Evolutionary conservation across 208 protist species (phyloP).

Genomic region (Kentomonas sorsogonicus): DNA sequence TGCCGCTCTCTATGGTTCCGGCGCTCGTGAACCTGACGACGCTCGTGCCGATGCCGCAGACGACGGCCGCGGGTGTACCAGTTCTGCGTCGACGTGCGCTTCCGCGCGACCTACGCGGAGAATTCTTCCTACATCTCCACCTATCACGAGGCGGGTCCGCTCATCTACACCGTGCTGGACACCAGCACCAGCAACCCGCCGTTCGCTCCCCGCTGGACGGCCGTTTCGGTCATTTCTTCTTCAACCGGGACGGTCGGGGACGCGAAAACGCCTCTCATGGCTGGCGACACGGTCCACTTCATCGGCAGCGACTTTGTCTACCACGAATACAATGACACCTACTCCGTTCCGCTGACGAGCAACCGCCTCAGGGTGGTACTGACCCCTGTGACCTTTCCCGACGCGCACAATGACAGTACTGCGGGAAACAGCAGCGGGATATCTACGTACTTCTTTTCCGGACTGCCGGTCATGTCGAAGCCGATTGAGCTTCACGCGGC

Average conservation of each 20-base stretch:
- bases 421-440: too few relatives aligned
- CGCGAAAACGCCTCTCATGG: not conserved
- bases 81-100: conserved; percentile 34
- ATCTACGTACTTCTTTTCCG: not conserved
- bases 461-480: conserved; percentile 9
- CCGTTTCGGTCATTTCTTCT: too few relatives aligned
- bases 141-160: conserved; percentile 13
- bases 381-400: not conserved
- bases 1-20: conserved; percentile 25
- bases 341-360: conserved; percentile 7
- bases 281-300: conserved; percentile 22
- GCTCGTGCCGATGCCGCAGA: conserved; percentile 10
- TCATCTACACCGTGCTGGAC: conserved; percentile 31
- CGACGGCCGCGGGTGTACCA: conserved; percentile 23
- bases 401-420: too few relatives aligned
- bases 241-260: not conserved
- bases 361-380: conserved; percentile 19
- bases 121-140: conserved; percentile 11
- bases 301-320: conserved; percentile 20
- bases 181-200: conserved; percentile 11
- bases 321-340: conserved; percentile 6
- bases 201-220: conserved; percentile 8
- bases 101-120: conserved; percentile 11
- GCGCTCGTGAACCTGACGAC: conserved; percentile 20
- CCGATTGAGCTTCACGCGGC: conserved; percentile 14